Conservation (phyloP, 805 yeast genomes). For the Candida arabinofermentans region DNA sequence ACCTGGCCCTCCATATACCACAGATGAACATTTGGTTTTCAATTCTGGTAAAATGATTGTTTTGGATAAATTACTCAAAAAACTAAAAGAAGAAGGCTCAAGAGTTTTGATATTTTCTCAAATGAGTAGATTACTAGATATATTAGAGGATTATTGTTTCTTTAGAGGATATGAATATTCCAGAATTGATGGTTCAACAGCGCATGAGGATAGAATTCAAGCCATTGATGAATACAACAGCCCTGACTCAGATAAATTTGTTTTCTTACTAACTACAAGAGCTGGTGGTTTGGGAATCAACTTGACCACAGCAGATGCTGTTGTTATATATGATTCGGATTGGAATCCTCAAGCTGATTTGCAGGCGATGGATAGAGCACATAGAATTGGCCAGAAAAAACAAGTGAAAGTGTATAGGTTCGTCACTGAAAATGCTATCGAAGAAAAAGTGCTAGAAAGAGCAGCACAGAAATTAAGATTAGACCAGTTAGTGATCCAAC, state of each 20-base stretch:
- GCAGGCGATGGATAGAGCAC: slow-evolving; percentile 98
- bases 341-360: slow-evolving; percentile 99
- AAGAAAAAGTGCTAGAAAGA: slow-evolving; percentile 91
- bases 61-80: slow-evolving; percentile 74
- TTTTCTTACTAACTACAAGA: slow-evolving; percentile 84
- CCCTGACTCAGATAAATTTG: slow-evolving; percentile 77
- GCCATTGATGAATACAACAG: slow-evolving; percentile 91
- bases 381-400: slow-evolving; percentile 94
- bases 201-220: slow-evolving; percentile 86
- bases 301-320: slow-evolving; percentile 87
- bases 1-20: slow-evolving; percentile 96
- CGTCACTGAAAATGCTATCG: slow-evolving; percentile 94
- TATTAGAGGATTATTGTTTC: slow-evolving; percentile 86
- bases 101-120: slow-evolving; percentile 90
- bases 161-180: slow-evolving; percentile 83
- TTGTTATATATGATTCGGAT: slow-evolving; percentile 84
- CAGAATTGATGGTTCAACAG: slow-evolving; percentile 90
- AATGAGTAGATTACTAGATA: slow-evolving; percentile 87
- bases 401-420: slow-evolving; percentile 91
- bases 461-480: slow-evolving; percentile 92
- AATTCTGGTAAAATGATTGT: slow-evolving; percentile 91
- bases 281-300: slow-evolving; percentile 98
- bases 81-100: slow-evolving; percentile 72
- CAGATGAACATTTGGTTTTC: slow-evolving; percentile 88
- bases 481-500: slow-evolving; percentile 95